Evolutionary conservation across 2,329 filamentous ascomycete species (phyloP).

Genomic region (Fusarium foetens): DNA sequence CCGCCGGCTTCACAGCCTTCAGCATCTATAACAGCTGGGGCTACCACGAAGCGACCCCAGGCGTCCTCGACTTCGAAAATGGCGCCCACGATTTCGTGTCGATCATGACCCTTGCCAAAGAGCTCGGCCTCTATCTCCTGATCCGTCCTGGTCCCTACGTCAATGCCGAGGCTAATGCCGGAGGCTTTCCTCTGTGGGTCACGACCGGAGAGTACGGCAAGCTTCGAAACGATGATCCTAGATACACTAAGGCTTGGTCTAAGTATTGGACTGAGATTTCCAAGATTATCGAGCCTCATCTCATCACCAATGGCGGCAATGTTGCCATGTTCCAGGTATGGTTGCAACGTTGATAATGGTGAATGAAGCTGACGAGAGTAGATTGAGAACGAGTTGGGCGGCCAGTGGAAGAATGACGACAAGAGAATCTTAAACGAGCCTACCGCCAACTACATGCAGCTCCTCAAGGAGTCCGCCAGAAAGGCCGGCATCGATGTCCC

Average conservation of each 20-base stretch:
- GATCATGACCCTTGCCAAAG: constrained; percentile 59
- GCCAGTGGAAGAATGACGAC: constrained; percentile 55
- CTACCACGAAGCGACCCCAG: constrained; percentile 51
- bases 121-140: constrained; percentile 58
- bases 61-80: constrained; percentile 44
- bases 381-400: constrained; percentile 66
- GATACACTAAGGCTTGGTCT: constrained; percentile 63
- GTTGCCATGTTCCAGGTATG: constrained; percentile 60
- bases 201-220: constrained; percentile 68
- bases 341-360: rapidly evolving
- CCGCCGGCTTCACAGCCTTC: constrained; percentile 56
- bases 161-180: constrained; percentile 71
- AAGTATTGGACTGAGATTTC: constrained; percentile 64
- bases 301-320: constrained; percentile 67
- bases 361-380: constrained; percentile 1
- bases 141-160: constrained; percentile 68
- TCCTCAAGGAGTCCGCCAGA: constrained; percentile 63
- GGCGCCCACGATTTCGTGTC: constrained; percentile 58
- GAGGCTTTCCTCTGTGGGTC: constrained; percentile 70
- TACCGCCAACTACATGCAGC: constrained; percentile 66
- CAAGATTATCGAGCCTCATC: constrained; percentile 61
- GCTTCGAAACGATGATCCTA: constrained; percentile 62
- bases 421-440: constrained; percentile 59
- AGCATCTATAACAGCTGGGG: constrained; percentile 57
- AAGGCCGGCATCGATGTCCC: constrained; percentile 68